Evolutionary conservation across 441 rosid species (phyloP).

Genomic region (Gossypium schwendimanii): DNA sequence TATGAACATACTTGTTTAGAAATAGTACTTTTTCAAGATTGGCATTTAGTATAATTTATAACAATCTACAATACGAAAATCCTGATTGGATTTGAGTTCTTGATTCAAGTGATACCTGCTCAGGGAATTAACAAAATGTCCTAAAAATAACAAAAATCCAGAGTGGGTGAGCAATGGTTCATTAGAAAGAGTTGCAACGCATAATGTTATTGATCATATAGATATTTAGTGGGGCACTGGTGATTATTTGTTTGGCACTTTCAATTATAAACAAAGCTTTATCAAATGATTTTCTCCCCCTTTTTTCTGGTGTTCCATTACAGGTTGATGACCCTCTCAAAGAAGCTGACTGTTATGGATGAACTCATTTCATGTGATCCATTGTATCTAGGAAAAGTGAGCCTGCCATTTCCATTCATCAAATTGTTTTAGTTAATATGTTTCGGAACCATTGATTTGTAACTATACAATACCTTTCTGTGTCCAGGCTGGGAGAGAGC

Average conservation of each 20-base stretch:
- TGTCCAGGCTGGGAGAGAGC: slow-evolving; percentile 74
- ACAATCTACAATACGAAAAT: neutral
- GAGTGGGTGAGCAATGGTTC: neutral
- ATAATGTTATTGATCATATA: neutral
- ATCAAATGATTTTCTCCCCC: neutral
- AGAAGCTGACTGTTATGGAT: slow-evolving; percentile 74
- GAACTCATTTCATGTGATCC: slow-evolving; percentile 74
- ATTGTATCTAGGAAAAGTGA: slow-evolving; percentile 71
- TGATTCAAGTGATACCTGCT: neutral
- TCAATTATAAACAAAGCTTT: neutral
- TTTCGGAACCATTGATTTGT: neutral
- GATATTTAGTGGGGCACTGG: neutral
- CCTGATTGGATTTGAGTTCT: neutral
- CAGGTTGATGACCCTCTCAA: slow-evolving; percentile 83
- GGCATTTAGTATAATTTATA: neutral
- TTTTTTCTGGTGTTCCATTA: slow-evolving; percentile 2
- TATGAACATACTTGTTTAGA: neutral
- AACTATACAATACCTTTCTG: slow-evolving; percentile 6
- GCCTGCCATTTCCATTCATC: slow-evolving; percentile 4
- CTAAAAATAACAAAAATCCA: neutral
- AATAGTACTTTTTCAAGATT: neutral
- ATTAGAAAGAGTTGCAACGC: neutral
- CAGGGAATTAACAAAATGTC: neutral
- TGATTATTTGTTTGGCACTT: neutral
- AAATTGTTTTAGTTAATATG: neutral